These are phyloP conservation scores for Rubroshorea leprosula DNA, from an alignment of 345 rosid genomes.

Conservation along the genomic window DNA sequence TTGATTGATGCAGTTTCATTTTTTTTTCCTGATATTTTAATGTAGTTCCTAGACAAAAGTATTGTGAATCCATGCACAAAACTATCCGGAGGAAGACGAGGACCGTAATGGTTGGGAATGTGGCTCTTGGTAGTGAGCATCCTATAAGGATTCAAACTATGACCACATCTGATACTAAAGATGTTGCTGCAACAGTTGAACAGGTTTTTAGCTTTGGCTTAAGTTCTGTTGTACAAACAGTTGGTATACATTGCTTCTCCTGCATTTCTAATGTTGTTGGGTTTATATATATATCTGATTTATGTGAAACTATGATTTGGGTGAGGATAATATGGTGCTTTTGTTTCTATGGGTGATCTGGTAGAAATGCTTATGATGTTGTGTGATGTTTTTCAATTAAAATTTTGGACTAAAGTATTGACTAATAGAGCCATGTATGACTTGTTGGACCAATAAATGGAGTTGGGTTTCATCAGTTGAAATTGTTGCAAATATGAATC, in stretches of 20 bases:
- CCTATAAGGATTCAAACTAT: slow-evolving; percentile 93
- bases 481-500: too few species aligned
- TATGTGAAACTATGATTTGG: slow-evolving; percentile 4
- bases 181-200: slow-evolving; percentile 87
- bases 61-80: slow-evolving; percentile 82
- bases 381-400: too few species aligned
- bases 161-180: slow-evolving; percentile 91
- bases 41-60: slow-evolving; percentile 90
- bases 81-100: slow-evolving; percentile 85
- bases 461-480: too few species aligned
- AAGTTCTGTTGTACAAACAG: slow-evolving; percentile 3
- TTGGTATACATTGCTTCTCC: neutral
- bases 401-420: too few species aligned
- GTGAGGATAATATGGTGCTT: neutral
- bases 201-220: slow-evolving; percentile 42
- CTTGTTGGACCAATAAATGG: too few species aligned
- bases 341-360: neutral
- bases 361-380: neutral
- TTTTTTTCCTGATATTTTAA: slow-evolving; percentile 16
- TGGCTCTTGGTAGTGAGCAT: slow-evolving; percentile 87
- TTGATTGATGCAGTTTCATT: too few species aligned
- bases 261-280: neutral
- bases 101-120: slow-evolving; percentile 95
- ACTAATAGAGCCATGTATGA: too few species aligned
- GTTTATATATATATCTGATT: too few species aligned